Evolutionary conservation across 106 monocot species (phyloP).

Genomic region (Acorus calamus): DNA sequence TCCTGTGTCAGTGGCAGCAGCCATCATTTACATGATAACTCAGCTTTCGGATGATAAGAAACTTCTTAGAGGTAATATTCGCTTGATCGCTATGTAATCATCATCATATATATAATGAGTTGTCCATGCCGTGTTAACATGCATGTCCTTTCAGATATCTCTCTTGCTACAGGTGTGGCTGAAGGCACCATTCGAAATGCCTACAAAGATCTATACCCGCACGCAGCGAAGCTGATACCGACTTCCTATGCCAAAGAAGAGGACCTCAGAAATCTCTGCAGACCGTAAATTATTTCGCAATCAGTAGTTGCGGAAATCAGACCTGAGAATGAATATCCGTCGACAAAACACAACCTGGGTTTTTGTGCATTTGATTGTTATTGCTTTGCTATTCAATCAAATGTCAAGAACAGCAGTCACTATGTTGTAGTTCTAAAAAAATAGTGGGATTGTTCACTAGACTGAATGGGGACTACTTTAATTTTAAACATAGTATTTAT

Average conservation of each 20-base stretch:
- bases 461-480: too few species aligned
- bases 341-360: too few species aligned
- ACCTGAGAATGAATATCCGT: too few species aligned
- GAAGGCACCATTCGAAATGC: slow-evolving; percentile 11
- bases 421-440: too few species aligned
- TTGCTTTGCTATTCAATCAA: too few species aligned
- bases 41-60: slow-evolving; percentile 13
- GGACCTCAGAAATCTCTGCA: slow-evolving; percentile 7
- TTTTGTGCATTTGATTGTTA: too few species aligned
- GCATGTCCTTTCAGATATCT: slow-evolving; percentile 1
- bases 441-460: too few species aligned
- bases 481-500: too few species aligned
- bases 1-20: slow-evolving; percentile 5
- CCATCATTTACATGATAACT: slow-evolving; percentile 13
- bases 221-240: slow-evolving; percentile 8
- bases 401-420: too few species aligned
- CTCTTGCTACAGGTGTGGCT: slow-evolving; percentile 8
- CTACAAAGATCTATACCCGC: slow-evolving; percentile 10
- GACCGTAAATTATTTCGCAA: not conserved
- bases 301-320: too few species aligned
- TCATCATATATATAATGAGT: not conserved
- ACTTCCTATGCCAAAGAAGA: slow-evolving; percentile 2
- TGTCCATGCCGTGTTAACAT: not conserved
- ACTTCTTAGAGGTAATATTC: slow-evolving; percentile 3
- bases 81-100: not conserved